Evolutionary conservation across 768 basidiomycete species (phyloP).

Genomic region (Leccinum subgranulosum): DNA sequence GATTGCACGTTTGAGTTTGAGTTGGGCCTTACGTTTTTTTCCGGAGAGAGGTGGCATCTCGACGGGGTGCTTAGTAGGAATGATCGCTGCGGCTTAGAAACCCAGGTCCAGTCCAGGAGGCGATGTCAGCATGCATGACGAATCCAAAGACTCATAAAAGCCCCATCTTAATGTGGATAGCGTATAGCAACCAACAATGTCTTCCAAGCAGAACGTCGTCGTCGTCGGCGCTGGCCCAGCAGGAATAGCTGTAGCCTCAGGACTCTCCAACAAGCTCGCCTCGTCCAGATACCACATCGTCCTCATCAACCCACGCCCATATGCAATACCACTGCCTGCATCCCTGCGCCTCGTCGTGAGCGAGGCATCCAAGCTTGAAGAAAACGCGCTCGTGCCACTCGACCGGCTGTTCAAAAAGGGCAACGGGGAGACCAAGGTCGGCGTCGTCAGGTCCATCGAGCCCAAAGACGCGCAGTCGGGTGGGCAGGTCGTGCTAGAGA

Average conservation of each 20-base stretch:
- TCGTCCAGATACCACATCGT: slow-evolving; percentile 46
- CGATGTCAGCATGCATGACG: background rate
- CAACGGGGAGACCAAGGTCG: slow-evolving; percentile 40
- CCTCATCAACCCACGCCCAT: slow-evolving; percentile 52
- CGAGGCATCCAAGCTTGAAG: slow-evolving; percentile 35
- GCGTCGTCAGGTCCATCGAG: slow-evolving; percentile 39
- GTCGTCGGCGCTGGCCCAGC: slow-evolving; percentile 54
- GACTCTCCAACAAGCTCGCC: slow-evolving; percentile 51
- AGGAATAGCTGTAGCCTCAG: slow-evolving; percentile 43
- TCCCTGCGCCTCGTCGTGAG: slow-evolving; percentile 50
- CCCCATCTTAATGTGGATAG: background rate
- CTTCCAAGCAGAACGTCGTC: slow-evolving; percentile 39
- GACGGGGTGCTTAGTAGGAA: background rate
- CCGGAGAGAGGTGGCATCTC: slow-evolving; percentile 40
- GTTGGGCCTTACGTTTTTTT: slow-evolving; percentile 68
- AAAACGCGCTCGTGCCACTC: slow-evolving; percentile 47
- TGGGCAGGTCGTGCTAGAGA: slow-evolving; percentile 49
- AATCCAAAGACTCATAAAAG: background rate
- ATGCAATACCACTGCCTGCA: slow-evolving; percentile 48
- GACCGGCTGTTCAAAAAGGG: slow-evolving; percentile 46
- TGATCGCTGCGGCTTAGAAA: background rate
- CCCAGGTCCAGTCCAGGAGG: background rate
- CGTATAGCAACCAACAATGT: slow-evolving; percentile 1
- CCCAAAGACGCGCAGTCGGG: slow-evolving; percentile 30
- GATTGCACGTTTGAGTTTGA: slow-evolving; percentile 76